Evolutionary conservation across 805 yeast genomes (phyloP).

Genomic region (Starmerella asiatica): DNA sequence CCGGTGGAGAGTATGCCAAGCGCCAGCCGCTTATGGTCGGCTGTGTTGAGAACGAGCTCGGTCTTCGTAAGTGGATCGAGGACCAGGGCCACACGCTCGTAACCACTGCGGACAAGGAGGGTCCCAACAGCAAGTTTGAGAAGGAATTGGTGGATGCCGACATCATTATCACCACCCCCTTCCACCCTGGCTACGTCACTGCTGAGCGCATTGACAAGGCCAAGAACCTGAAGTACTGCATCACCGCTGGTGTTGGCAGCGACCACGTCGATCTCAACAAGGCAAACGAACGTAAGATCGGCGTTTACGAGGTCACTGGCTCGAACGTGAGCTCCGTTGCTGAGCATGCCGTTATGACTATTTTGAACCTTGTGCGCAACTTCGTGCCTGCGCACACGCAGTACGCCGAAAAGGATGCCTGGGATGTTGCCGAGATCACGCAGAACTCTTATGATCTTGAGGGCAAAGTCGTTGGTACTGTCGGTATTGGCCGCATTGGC

Average conservation of each 20-base stretch:
- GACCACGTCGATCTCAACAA: conserved; percentile 66
- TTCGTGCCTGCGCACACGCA: conserved; percentile 68
- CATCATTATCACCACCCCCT: conserved; percentile 66
- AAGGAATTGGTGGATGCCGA: conserved; percentile 58
- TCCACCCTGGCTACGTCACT: conserved; percentile 67
- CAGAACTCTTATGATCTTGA: conserved; percentile 64
- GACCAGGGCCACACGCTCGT: conserved; percentile 52
- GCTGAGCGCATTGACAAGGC: conserved; percentile 55
- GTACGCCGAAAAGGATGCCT: conserved; percentile 38
- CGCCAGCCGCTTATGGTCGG: conserved; percentile 36
- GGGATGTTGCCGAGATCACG: conserved; percentile 71
- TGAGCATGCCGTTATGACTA: conserved; percentile 66
- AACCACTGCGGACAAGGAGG: conserved; percentile 58
- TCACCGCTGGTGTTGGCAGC: conserved; percentile 78
- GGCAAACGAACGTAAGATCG: conserved; percentile 47
- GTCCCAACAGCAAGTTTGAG: conserved; percentile 45
- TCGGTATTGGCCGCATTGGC: conserved; percentile 75
- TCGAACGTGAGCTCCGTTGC: conserved; percentile 71
- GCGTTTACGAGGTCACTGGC: conserved; percentile 71
- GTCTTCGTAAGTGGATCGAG: conserved; percentile 51
- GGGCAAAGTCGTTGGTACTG: conserved; percentile 63
- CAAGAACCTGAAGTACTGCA: conserved; percentile 51
- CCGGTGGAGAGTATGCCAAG: conserved; percentile 13
- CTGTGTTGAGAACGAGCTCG: conserved; percentile 61
- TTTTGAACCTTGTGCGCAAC: conserved; percentile 57